phyloP scores from a whole-genome alignment of 2,329 filamentous ascomycete species.

The Pezicula radicicola region DNA sequence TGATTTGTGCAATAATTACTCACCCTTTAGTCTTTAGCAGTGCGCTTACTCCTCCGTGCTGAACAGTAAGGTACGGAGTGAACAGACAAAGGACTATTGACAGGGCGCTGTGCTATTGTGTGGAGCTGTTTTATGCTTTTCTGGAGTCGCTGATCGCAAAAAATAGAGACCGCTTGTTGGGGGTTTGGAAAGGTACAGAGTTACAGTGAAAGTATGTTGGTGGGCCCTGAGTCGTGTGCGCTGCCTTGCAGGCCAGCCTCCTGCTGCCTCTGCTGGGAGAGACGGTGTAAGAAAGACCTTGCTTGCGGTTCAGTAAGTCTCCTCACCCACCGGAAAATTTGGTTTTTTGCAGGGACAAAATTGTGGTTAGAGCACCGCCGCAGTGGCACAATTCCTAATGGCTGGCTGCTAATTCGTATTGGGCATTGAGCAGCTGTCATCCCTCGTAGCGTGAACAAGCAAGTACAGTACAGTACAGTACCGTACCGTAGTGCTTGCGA shows the following conservation, averaged over 20 bases:
- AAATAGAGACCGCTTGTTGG: not conserved
- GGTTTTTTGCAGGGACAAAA: too few species aligned
- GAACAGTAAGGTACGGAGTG: constrained; percentile 8
- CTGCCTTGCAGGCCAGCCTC: too few species aligned
- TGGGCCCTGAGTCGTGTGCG: too few species aligned
- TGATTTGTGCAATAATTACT: not conserved
- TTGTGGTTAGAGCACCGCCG: not conserved
- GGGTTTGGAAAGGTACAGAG: too few species aligned
- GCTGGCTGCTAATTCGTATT: constrained; percentile 4
- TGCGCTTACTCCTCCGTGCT: not conserved
- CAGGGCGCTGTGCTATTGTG: constrained; percentile 9
- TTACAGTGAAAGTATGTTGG: too few species aligned
- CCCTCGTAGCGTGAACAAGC: not conserved
- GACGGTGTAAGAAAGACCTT: too few species aligned
- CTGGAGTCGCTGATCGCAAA: constrained; percentile 11
- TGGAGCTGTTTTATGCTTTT: constrained; percentile 13
- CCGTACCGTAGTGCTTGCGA: constrained; percentile 4
- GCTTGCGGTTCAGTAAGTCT: too few species aligned
- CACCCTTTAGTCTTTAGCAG: not conserved
- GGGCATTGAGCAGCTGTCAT: constrained; percentile 1
- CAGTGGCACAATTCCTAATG: not conserved
- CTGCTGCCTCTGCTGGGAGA: too few species aligned
- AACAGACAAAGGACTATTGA: constrained; percentile 8
- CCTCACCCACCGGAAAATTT: too few species aligned
- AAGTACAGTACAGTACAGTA: too few species aligned